Evolutionary conservation across 352 stramenopile genomes (phyloP), one percentile per base, ranked within the genome.

Genomic region (Phytopythium aichiense): DNA sequence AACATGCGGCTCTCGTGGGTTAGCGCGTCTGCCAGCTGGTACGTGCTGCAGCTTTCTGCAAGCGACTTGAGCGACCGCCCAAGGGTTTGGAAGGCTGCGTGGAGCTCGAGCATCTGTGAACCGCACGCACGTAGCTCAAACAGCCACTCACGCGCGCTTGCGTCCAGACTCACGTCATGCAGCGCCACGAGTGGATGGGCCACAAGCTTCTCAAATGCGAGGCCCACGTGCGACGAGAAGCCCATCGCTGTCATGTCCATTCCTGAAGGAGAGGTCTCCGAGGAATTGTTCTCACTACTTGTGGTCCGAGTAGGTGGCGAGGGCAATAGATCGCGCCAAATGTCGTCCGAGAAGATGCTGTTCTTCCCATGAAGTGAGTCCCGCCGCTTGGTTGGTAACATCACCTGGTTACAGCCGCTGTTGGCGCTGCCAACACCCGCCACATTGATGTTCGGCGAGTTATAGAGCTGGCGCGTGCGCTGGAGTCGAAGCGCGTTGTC

Each of bases 31-130:
- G 77, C 73, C 11, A 92, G 70, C 25, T 89, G 69, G 43, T 91
- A 92, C 43, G 87, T 61, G 48, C 85, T 72, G 1, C 60, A 73
- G 64, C 81, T 80, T 57, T 80, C 71, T 1, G 84, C 76, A 4
- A 91, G 56, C 7, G 65, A 66, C 64, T 87, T 77, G 13, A 92
- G 81, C 0, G 72, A 81, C 16, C 73, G 60, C 7, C 70, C 70
- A 64, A 92, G 77, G 4, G 71, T 66, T 49, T 90, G 81, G 58
- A 92, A 88, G 0, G 72, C 69, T n/a, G 72, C 63, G 35, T 91
- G 84, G 5, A 92, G 54, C 28, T 73, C 64, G 0, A 88, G 59
- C 65, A 92, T 72, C 43, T 91, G 79, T 4, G 58, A 66, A 5
- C 78, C 84, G 25, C 79, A 88, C 0, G 58, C 42, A 1, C 74